A percentile compares a stretch with the other conserved stretches of the same genome.
These are phyloP conservation scores for Leucosporidium yakuticum DNA, from an alignment of 768 basidiomycete genomes.

Conservation along the genomic window DNA sequence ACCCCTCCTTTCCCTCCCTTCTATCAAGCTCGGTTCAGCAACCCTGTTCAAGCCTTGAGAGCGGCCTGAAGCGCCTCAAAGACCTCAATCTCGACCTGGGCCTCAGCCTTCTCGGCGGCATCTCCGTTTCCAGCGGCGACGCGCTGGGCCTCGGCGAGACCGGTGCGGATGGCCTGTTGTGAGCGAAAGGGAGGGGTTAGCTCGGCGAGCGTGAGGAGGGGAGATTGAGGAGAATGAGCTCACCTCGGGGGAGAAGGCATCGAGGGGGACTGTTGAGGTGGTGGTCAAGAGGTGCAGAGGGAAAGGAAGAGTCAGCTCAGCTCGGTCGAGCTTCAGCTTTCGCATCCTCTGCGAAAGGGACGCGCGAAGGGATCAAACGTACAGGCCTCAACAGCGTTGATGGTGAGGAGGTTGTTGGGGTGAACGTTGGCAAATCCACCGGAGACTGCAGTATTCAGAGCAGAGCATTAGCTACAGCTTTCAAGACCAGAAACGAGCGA, in stretches of 20 bases:
- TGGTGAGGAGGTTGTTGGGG: constrained; percentile 90
- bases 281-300: neutral
- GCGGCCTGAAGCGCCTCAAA: constrained; percentile 92
- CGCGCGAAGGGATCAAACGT: constrained; percentile 1
- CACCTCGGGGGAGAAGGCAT: constrained; percentile 85
- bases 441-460: constrained; percentile 57
- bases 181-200: neutral
- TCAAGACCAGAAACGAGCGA: neutral
- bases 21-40: no score
- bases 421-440: constrained; percentile 97
- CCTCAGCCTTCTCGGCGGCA: constrained; percentile 89
- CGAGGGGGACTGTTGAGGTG: constrained; percentile 52
- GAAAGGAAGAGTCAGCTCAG: neutral
- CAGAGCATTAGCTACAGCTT: neutral
- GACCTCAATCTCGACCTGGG: constrained; percentile 86
- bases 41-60: constrained; percentile 47
- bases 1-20: no score
- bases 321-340: neutral
- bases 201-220: neutral
- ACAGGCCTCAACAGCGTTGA: constrained; percentile 95
- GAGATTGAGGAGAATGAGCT: constrained; percentile 38
- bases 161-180: constrained; percentile 76
- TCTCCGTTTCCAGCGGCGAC: constrained; percentile 75
- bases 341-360: neutral
- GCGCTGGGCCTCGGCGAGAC: constrained; percentile 79